Evolutionary conservation across 2,329 filamentous ascomycete species (phyloP), one percentile per base, ranked within the genome.

Genomic region (Coleophoma crateriformis): DNA sequence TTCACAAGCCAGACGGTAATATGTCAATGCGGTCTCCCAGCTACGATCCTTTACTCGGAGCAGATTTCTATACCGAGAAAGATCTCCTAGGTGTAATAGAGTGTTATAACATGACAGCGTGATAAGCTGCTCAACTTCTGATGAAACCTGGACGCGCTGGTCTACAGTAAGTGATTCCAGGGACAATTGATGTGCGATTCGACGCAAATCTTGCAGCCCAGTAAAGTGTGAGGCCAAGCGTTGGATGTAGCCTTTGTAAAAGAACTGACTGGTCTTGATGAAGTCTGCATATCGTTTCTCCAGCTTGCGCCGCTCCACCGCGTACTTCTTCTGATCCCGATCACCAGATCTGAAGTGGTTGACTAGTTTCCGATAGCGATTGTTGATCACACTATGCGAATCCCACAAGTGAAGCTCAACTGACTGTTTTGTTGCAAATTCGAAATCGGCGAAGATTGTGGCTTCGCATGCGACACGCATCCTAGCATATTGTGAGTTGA

Each of bases 211-310:
- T 34, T 52, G 49, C 40, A 65, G 54, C 22, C 61, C 61, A 6
- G 49, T 73, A 61, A 81, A 85, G 46, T 76, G 74, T 22, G 74
- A 75, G 47, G 86, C 84, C 20, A 96, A 75, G 50, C 85, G 82
- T 66, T 92, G 84, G 48, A 96, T 86, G 62, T 89, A 94, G 57
- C 83, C 84, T 61, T 87, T 83, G 74, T 97, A 97, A 67, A 95
- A 96, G 61, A 83, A 82, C 68, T 94, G 88, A 57, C 90, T 87
- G 43, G 85, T 85, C 68, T 92, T 95, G 59, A 97, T 82, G 66
- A 95, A 97, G 58, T 82, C 81, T 50, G 85, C 75, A 67, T 95
- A 97, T 55, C 85, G 78, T 68, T 88, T 91, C 65, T 88, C 85
- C 46, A 92, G 74, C 68, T 90, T 94, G 55, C 91, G 82, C 61